A percentile compares a stretch with the other conserved stretches of the same genome.
Evolutionary conservation across 345 rosid genomes (phyloP).

Genomic region (Citrus australasica): DNA sequence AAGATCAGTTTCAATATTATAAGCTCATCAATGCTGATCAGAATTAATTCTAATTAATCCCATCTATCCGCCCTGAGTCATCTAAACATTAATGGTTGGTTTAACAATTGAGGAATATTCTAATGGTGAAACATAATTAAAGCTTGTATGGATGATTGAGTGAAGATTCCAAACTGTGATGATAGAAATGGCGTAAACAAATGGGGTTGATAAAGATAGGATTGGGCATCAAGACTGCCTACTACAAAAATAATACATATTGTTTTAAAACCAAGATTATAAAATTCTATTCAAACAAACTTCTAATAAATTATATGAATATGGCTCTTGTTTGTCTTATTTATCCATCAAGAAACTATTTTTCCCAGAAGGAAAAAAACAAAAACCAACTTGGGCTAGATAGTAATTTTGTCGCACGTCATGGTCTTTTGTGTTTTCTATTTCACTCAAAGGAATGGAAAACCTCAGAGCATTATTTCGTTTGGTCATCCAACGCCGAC

Average conservation of each 20-base stretch:
- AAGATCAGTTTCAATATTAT: not conserved
- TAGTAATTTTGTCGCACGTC: too few relatives aligned
- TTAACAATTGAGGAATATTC: not conserved
- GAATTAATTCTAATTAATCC: not conserved
- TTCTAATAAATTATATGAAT: not conserved
- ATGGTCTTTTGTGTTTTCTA: not conserved
- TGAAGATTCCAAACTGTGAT: conserved; percentile 24
- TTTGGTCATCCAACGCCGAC: not conserved
- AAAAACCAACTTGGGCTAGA: too few relatives aligned
- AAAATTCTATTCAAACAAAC: not conserved
- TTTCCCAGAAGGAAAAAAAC: too few relatives aligned
- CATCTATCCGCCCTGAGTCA: not conserved
- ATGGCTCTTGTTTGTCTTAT: not conserved
- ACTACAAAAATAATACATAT: not conserved
- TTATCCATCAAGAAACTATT: not conserved
- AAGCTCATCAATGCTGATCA: not conserved
- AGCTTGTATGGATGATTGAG: conserved; percentile 12
- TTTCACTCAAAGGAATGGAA: not conserved
- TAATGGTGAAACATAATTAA: not conserved
- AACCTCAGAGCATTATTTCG: not conserved
- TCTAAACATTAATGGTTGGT: not conserved
- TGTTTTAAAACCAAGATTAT: not conserved
- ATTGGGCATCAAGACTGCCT: not conserved
- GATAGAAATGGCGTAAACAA: not conserved
- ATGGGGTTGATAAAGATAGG: conserved; percentile 8